Conservation (phyloP, 208 protist genomes). For the Trypanosoma mega region DNA sequence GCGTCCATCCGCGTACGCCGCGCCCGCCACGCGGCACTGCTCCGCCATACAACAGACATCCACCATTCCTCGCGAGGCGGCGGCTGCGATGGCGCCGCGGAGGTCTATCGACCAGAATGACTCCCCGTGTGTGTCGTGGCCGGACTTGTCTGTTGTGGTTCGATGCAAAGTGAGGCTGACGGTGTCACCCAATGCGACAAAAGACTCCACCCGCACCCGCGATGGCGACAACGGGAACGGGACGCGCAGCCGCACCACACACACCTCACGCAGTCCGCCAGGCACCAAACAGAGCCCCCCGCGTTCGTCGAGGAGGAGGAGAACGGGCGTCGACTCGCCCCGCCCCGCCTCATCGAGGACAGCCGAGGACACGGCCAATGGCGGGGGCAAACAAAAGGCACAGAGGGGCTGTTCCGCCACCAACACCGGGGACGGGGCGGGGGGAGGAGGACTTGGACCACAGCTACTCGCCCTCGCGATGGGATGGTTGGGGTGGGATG, state of each 20-base stretch:
- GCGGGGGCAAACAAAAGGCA: conserved; percentile 28
- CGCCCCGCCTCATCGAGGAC: conserved; percentile 33
- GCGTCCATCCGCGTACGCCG: conserved; percentile 23
- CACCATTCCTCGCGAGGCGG: conserved; percentile 28
- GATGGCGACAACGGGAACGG: conserved; percentile 6
- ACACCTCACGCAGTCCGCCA: conserved; percentile 65
- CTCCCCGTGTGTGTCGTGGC: background rate
- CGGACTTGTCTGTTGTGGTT: too few species aligned
- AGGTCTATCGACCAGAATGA: conserved; percentile 34
- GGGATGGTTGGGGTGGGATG: too few species aligned
- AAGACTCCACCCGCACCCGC: conserved; percentile 19
- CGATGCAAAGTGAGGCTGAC: too few species aligned
- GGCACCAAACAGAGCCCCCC: conserved; percentile 53
- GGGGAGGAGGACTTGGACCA: background rate
- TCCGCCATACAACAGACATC: conserved; percentile 48
- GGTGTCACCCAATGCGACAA: too few species aligned
- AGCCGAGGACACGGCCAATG: conserved; percentile 21
- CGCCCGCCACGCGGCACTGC: conserved; percentile 39
- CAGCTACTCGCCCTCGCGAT: too few species aligned
- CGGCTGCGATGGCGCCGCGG: conserved; percentile 20
- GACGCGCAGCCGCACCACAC: conserved; percentile 20
- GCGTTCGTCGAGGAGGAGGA: conserved; percentile 47
- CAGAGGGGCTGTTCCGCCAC: conserved; percentile 1
- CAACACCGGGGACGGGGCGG: background rate
- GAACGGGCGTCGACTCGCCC: conserved; percentile 26